Evolutionary conservation across 106 monocot species (phyloP).

Genomic region (Dendrobium chrysotoxum): DNA sequence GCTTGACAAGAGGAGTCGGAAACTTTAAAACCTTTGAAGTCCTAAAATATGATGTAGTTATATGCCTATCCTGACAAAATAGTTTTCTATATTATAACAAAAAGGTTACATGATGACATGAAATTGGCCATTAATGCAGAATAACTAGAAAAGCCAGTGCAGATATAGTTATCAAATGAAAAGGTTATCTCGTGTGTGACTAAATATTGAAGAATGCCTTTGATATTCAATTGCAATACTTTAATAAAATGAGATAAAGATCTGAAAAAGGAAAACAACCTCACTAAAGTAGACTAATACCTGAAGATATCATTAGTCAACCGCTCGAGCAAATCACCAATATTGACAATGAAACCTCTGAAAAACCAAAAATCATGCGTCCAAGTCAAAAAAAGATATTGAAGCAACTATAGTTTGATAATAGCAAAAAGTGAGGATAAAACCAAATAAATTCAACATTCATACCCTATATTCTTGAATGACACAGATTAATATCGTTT

Average conservation of each 20-base stretch:
- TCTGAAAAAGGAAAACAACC: neutral
- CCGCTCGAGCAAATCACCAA: slow-evolving; percentile 95
- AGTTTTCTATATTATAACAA: neutral
- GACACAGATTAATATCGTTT: neutral
- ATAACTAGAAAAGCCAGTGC: neutral
- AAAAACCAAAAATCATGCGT: neutral
- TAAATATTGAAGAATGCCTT: neutral
- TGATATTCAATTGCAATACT: neutral
- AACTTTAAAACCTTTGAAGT: neutral
- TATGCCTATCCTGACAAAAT: neutral
- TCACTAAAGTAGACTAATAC: slow-evolving; percentile 14
- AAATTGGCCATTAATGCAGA: neutral
- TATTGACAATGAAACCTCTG: slow-evolving; percentile 89
- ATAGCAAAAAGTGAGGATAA: neutral
- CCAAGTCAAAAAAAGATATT: neutral
- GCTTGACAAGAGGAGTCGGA: neutral
- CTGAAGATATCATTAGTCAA: slow-evolving; percentile 92
- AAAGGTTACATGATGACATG: neutral
- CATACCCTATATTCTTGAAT: neutral
- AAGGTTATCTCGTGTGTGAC: neutral
- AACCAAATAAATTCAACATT: neutral
- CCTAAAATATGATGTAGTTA: neutral
- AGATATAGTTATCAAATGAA: neutral
- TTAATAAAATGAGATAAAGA: neutral
- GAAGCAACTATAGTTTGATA: too few relatives aligned